Conservation (phyloP, 148 eudicot genomes). For the Drosera capensis region DNA sequence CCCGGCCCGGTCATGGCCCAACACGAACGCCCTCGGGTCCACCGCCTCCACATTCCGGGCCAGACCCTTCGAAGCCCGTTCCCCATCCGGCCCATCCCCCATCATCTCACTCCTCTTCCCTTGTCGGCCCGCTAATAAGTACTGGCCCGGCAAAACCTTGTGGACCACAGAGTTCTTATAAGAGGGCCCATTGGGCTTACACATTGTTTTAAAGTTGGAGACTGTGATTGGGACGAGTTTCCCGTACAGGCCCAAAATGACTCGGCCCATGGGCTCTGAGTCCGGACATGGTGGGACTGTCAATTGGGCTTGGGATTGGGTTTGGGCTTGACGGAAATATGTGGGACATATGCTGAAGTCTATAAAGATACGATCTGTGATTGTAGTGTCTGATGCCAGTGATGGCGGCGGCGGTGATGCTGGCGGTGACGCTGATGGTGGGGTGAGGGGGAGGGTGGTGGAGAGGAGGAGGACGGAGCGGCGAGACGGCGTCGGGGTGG, state of each 20-base stretch:
- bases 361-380: conserved; percentile 74
- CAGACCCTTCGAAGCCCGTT: conserved; percentile 24
- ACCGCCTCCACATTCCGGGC: conserved; percentile 49
- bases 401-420: too few species aligned
- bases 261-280: conserved; percentile 61
- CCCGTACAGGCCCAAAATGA: conserved; percentile 81
- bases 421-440: too few species aligned
- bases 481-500: too few species aligned
- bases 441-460: too few species aligned
- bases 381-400: conserved; percentile 54
- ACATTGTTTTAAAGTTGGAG: conserved; percentile 75
- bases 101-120: conserved; percentile 71
- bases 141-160: conserved; percentile 73
- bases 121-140: conserved; percentile 59
- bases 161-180: conserved; percentile 78
- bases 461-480: too few species aligned
- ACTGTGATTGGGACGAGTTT: conserved; percentile 75
- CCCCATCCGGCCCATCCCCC: conserved; percentile 48
- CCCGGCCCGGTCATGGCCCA: conserved; percentile 66
- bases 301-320: conserved; percentile 35
- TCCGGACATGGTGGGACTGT: conserved; percentile 48
- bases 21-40: conserved; percentile 50
- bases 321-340: conserved; percentile 48
- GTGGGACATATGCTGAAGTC: conserved; percentile 71
- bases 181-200: conserved; percentile 28